Evolutionary conservation across 768 basidiomycete genomes (phyloP), one percentile per base, ranked within the genome.

Genomic region (Russula ochroleuca): DNA sequence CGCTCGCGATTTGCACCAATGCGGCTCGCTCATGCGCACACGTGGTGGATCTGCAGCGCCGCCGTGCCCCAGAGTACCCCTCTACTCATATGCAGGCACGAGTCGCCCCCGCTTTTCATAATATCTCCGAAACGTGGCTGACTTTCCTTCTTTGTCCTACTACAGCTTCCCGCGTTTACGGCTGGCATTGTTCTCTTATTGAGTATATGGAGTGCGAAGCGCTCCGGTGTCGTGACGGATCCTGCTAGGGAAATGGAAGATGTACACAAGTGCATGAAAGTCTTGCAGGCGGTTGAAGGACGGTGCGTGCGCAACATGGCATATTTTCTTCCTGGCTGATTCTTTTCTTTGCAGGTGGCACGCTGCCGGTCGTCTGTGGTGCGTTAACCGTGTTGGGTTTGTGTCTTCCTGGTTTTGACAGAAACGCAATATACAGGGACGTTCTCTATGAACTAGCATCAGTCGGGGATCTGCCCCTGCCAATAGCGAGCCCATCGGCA

Each of bases 391-490:
- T 28, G 45, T 52, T 15, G 17, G 21, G n/a, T 56, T 31, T 1
- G 15, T 28, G 1, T 23, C 13, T 10, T 15, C 48, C 50, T 3
- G 37, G 40, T 13, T 31, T 28, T 57, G 23, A 48, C 40, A 11
- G 9, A 48, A 19, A 48, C n/a, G 19, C 21, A 14, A 43, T n/a
- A 43, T 50, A 13, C 64, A 88, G 88, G 87, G 87, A 89, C 68
- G 81, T 90, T 47, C 73, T 90, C 21, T 88, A 83, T 66, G 87
- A 90, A 67, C 76, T 90, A 1, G 86, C 88, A 4, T 85, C 80
- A 0, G 86, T 85, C 5, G 87, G 88, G 2, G 86, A 89, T 25
- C 77, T 90, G 0, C 88, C 87, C 0, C 77, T 89, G 6, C 88
- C 88, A 2, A 78, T 81, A 54, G 70, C 78, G 0, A 83, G 81